Evolutionary conservation across 2,329 filamentous ascomycete genomes (phyloP).

Genomic region (Fusarium cicatricum): DNA sequence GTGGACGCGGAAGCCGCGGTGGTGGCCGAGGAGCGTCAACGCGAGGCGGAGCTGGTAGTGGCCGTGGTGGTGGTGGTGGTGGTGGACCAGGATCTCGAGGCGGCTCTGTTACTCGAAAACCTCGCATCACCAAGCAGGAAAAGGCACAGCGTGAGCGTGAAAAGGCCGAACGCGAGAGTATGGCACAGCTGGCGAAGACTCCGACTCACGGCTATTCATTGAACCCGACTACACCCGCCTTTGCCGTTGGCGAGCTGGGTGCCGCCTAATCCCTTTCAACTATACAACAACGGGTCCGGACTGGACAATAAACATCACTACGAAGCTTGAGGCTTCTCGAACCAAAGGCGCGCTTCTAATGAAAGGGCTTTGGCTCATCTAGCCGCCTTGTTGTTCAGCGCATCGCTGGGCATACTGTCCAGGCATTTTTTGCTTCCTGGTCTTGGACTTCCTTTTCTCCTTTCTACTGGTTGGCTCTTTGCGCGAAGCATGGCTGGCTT

Average conservation of each 20-base stretch:
- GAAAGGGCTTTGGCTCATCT: neutral
- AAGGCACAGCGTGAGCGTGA: conserved; percentile 83
- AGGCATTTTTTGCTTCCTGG: conserved; percentile 6
- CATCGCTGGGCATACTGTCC: neutral
- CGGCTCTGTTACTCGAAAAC: conserved; percentile 78
- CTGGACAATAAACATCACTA: neutral
- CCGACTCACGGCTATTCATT: conserved; percentile 48
- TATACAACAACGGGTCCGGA: neutral
- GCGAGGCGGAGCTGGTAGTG: conserved; percentile 56
- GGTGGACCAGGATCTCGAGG: conserved; percentile 76
- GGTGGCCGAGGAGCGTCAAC: conserved; percentile 70
- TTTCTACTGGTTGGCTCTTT: conserved; percentile 15
- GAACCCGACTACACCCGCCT: conserved; percentile 49
- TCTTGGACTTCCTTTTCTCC: neutral
- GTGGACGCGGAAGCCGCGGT: conserved; percentile 59
- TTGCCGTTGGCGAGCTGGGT: conserved; percentile 50
- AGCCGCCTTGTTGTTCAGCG: neutral
- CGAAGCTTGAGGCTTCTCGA: neutral
- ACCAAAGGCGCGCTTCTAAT: neutral
- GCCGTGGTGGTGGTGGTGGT: conserved; percentile 57
- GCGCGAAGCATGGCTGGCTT: conserved; percentile 27
- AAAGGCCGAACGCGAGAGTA: conserved; percentile 75
- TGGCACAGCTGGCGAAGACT: conserved; percentile 52
- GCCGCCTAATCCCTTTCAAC: conserved; percentile 38
- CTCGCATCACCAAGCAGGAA: conserved; percentile 85